Evolutionary conservation across 2,329 filamentous ascomycete species (phyloP), one percentile per base, ranked within the genome.

Genomic region (Alternaria panax): DNA sequence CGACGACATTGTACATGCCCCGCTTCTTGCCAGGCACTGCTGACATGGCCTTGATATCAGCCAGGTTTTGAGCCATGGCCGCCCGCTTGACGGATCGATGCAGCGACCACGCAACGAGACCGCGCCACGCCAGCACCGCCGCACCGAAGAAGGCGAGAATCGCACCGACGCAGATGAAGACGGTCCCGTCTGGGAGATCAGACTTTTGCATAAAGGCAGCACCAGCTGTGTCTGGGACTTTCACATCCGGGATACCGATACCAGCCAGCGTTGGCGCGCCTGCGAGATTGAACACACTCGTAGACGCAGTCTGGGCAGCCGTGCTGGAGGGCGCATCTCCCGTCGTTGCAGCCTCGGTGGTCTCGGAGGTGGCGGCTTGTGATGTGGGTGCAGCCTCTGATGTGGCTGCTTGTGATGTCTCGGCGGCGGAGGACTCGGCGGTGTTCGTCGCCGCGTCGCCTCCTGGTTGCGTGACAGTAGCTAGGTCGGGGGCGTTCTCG

Each of bases 171-270:
- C 89, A 90, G 71, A 99, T 99, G 81, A 99, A 99, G 59, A 99
- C 90, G 4, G 94, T 97, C 54, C 95, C 95, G 72, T 98, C 91
- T 2, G 95, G 95, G 11, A 93, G 84, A 53, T 81, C 89, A 1
- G 93, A 96, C 71, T 90, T 88, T 74, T 93, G 90, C 92, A 98
- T 97, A 76, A 92, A 99, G 16, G 94, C 93, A 5, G 95, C 95
- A 72, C 90, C 87, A 38, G 86, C 84, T 3, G 92, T 97, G 25
- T 93, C 91, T 7, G 95, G 95, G 3, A 98, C 89, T 25, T 88
- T 86, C 4, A 92, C 84, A 1, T 90, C 81, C 5, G 93, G 91
- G 65, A 87, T 86, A 65, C 83, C 85, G 50, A 82, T 80, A 64
- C 85, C 86, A 7, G 83, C 80, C 45, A 88, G 80, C 36, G 83